phyloP scores from a whole-genome alignment of 306 rosid species.

The Begonia fuchsioides region DNA sequence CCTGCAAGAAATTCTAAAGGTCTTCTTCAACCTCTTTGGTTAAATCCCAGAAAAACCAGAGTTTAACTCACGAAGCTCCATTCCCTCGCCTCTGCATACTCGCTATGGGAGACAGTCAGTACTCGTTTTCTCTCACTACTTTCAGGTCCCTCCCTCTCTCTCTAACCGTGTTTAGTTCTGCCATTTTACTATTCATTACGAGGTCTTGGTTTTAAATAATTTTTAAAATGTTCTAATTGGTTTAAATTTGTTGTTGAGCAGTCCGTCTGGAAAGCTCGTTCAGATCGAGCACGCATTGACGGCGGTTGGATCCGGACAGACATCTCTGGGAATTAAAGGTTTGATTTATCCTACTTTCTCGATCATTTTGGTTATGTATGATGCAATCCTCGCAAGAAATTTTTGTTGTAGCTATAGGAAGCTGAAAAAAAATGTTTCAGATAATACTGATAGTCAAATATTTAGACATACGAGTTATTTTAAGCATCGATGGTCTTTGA shows the following conservation, averaged over 20 bases:
- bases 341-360: neutral
- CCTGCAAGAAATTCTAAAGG: neutral
- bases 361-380: neutral
- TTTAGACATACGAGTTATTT: no score
- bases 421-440: no score
- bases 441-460: no score
- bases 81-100: constrained; percentile 2
- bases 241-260: constrained; percentile 11
- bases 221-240: neutral
- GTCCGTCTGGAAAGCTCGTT: constrained; percentile 97
- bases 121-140: constrained; percentile 43
- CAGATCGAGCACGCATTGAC: constrained; percentile 98
- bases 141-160: constrained; percentile 20
- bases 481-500: no score
- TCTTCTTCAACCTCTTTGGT: neutral
- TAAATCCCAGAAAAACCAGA: neutral
- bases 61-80: neutral
- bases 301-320: constrained; percentile 93
- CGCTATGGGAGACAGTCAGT: constrained; percentile 40
- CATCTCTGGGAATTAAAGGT: constrained; percentile 96
- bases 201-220: no score
- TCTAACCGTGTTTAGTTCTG: no score
- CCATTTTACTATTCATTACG: no score
- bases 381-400: no score
- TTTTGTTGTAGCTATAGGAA: no score